phyloP scores from a whole-genome alignment of 805 yeast species.

The Saturnispora bothae region DNA sequence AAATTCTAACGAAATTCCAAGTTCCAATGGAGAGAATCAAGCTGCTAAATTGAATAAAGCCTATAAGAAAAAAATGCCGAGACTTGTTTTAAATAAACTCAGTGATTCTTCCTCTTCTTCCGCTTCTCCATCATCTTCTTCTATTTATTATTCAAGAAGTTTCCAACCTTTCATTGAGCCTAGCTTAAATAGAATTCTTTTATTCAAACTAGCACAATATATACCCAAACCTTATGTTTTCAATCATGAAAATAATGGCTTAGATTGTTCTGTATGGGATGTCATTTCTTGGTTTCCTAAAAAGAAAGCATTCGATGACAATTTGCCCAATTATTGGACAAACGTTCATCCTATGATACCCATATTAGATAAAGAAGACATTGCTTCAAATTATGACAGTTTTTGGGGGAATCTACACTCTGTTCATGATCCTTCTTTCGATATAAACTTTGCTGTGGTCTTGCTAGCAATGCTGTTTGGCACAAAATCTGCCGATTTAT shows the following conservation, averaged over 20 bases:
- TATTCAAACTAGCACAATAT: conserved; percentile 10
- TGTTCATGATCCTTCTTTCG: conserved; percentile 6
- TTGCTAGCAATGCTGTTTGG: conserved; percentile 12
- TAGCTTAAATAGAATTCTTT: conserved; percentile 6
- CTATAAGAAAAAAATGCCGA: background rate
- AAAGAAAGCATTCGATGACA: conserved; percentile 9
- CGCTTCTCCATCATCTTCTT: too few relatives aligned
- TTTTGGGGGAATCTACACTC: conserved; percentile 10
- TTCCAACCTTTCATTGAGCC: conserved; percentile 10
- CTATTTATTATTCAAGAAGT: conserved; percentile 12
- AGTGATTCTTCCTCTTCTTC: too few relatives aligned
- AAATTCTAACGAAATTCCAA: too few relatives aligned
- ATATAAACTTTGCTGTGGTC: conserved; percentile 10
- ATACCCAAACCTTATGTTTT: conserved; percentile 1
- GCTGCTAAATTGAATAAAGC: too few relatives aligned
- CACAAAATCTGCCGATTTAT: conserved; percentile 8
- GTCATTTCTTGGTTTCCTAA: conserved; percentile 8
- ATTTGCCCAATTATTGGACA: conserved; percentile 11
- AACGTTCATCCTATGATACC: conserved; percentile 12
- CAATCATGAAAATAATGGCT: conserved; percentile 4
- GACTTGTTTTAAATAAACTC: background rate
- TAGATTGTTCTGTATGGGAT: background rate
- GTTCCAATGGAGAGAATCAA: too few relatives aligned
- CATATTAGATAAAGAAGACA: conserved; percentile 6
- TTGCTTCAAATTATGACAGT: conserved; percentile 1